Evolutionary conservation across 2,329 filamentous ascomycete genomes (phyloP), one percentile per base, ranked within the genome.

Genomic region (Aureobasidium zeae): DNA sequence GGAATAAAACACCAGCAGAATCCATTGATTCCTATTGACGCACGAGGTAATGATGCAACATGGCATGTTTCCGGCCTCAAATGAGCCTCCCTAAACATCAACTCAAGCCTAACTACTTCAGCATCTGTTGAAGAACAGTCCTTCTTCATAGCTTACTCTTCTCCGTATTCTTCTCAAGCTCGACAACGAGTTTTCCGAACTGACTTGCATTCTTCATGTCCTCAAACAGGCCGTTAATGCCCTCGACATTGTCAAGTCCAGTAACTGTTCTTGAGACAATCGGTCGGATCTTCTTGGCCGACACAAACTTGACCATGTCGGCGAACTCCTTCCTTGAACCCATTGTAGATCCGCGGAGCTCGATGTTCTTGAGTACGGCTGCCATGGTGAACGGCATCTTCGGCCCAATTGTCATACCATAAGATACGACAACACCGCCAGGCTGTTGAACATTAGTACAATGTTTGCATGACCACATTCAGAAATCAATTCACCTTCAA

Each of bases 141-240:
- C 19, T 21, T 16, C 28, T 29, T 41, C 54, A 57, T 39, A 59
- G 49, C 36, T 56, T 58, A 39, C 56, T 57, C 39, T 49, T 51
- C 35, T 43, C 39, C 8, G 21, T 5, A 6, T 20, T 30, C 10
- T 34, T 43, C 22, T 33, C 39, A n/a, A 43, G 25, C 39, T 85
- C 76, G 51, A 95, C 76, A 2, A 95, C 86, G 54, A 96, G 63
- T 66, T 96, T 96, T 9, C 89, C 91, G 68, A 96, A 94, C 63
- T 96, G 89, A 49, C 68, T 79, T 0, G 82, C 86, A 5, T 77
- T 75, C 59, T 84, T 86, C 77, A 96, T 94, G 38, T 94, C 86
- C 29, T 85, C 79, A 59, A 94, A 96, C 39, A 95, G 62, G 0
- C 70, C 71, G 48, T 96, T 79, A 43, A 96, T 84, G n/a, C 69